phyloP scores from a whole-genome alignment of 306 rosid genomes.

The Albizia julibrissin region DNA sequence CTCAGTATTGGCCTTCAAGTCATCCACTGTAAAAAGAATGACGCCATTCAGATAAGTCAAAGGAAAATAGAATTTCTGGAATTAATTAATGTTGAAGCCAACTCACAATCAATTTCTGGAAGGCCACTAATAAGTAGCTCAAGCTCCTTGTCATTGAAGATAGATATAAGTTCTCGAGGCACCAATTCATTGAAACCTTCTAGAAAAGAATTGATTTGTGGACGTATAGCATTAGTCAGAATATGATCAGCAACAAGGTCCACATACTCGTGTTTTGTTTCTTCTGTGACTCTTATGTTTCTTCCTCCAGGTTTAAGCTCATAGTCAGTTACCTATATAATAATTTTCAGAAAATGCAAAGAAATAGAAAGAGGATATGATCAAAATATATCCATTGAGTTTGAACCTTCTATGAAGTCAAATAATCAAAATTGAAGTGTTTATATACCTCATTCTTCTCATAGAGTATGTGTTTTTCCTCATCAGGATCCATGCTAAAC shows the following conservation, averaged over 20 bases:
- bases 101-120: conserved; percentile 98
- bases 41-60: conserved; percentile 33
- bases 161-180: conserved; percentile 78
- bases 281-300: conserved; percentile 95
- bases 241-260: conserved; percentile 97
- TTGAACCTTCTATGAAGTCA: not conserved
- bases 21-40: conserved; percentile 77
- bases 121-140: conserved; percentile 99
- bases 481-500: conserved; percentile 99
- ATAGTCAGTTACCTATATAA: conserved; percentile 85
- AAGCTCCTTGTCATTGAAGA: conserved; percentile 95
- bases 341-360: conserved; percentile 26
- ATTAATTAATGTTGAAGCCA: conserved; percentile 4
- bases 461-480: conserved; percentile 93
- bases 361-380: not conserved
- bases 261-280: conserved; percentile 96
- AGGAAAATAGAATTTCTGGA: conserved; percentile 22
- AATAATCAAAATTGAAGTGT: conserved; percentile 22
- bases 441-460: conserved; percentile 81
- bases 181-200: conserved; percentile 88
- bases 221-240: conserved; percentile 94
- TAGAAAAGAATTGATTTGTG: conserved; percentile 86
- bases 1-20: conserved; percentile 85
- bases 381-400: not conserved
- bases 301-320: conserved; percentile 99